Percentiles rank a stretch among this genome's conserved stretches.
Conservation (phyloP, 805 yeast species). For the Teunomyces atbi region DNA sequence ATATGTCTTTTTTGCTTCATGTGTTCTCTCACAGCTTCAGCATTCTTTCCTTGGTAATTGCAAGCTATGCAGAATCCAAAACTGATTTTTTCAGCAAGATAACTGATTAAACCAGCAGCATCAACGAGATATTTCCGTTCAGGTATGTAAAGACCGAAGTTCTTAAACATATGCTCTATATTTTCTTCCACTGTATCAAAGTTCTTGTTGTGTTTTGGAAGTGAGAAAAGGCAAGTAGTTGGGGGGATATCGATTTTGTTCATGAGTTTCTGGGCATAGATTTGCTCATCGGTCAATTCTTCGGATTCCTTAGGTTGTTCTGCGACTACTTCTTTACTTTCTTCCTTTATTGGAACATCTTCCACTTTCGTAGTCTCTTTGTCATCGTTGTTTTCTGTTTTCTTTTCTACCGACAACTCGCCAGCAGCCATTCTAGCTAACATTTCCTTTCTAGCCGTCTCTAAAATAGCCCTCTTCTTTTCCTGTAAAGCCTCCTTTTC, state of each 20-base stretch:
- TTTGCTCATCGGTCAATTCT: constrained; percentile 23
- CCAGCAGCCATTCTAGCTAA: constrained; percentile 27
- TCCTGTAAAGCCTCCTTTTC: constrained; percentile 50
- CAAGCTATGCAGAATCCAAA: constrained; percentile 84
- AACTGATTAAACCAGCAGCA: constrained; percentile 66
- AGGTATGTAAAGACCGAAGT: constrained; percentile 86
- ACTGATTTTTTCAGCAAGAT: constrained; percentile 77
- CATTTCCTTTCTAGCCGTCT: constrained; percentile 45
- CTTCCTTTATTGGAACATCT: constrained; percentile 3
- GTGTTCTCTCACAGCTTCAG: constrained; percentile 89
- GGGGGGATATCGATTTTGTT: constrained; percentile 48
- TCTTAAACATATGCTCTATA: constrained; percentile 70
- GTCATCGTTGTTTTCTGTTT: constrained; percentile 17
- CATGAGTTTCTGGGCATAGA: constrained; percentile 44
- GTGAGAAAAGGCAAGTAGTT: constrained; percentile 52
- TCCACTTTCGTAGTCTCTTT: constrained; percentile 7
- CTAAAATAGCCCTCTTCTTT: constrained; percentile 48
- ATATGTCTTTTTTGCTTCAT: constrained; percentile 84
- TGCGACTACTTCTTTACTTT: neutral
- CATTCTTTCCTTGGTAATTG: constrained; percentile 73
- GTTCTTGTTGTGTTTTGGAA: constrained; percentile 29
- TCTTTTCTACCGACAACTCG: constrained; percentile 7
- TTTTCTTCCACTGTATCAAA: constrained; percentile 42
- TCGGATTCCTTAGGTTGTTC: constrained; percentile 2
- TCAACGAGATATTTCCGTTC: constrained; percentile 70